Conservation (phyloP, 345 rosid species). For the Luvunga scandens region DNA sequence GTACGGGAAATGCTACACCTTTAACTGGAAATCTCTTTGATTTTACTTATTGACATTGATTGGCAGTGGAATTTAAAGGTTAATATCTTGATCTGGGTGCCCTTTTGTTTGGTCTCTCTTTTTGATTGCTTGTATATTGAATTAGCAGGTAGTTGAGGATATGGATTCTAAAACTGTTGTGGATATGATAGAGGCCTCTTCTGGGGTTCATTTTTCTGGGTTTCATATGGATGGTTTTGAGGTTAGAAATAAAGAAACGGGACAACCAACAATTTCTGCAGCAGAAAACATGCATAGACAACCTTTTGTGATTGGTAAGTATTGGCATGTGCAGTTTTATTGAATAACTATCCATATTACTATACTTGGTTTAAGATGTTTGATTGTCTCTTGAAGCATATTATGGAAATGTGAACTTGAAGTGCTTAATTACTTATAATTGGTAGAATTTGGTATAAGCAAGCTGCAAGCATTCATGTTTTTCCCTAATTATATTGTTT, state of each 20-base stretch:
- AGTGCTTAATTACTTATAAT: not conserved
- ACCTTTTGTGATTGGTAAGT: slow-evolving; percentile 91
- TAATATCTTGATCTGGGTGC: not conserved
- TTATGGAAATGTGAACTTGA: not conserved
- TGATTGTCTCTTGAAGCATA: not conserved
- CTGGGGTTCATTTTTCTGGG: slow-evolving; percentile 84
- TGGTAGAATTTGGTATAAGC: not conserved
- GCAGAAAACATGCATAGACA: slow-evolving; percentile 58
- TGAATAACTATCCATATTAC: not conserved
- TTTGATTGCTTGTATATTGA: not conserved
- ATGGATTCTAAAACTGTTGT: slow-evolving; percentile 71
- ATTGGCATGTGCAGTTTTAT: not conserved
- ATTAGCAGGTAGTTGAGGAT: slow-evolving; percentile 18
- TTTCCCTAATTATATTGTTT: too few species aligned
- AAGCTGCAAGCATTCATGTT: too few species aligned
- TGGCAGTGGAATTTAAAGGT: not conserved
- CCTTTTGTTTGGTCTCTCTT: slow-evolving; percentile 1
- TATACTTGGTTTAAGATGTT: not conserved
- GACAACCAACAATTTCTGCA: slow-evolving; percentile 48
- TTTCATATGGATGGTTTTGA: slow-evolving; percentile 74
- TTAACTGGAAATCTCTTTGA: not conserved
- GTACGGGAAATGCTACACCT: not conserved
- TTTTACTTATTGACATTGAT: not conserved
- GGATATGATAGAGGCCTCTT: slow-evolving; percentile 87
- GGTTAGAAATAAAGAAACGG: slow-evolving; percentile 26